These are phyloP conservation scores for Ophiocordyceps camponoti-leonardi DNA, from an alignment of 2,329 filamentous ascomycete genomes.

Conservation along the genomic window DNA sequence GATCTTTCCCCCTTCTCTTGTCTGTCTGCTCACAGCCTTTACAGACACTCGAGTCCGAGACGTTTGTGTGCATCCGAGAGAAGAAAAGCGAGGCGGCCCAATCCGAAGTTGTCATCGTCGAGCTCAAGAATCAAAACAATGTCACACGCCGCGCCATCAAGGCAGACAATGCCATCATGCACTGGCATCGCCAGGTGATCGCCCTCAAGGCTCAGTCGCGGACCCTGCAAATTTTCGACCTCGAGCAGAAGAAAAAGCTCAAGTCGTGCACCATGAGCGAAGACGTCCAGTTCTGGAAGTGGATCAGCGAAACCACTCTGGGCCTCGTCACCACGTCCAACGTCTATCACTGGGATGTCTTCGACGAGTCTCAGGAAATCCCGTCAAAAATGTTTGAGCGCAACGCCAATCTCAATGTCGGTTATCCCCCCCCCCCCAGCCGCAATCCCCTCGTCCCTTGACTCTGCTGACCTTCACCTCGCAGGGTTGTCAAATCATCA, in stretches of 20 bases:
- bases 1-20: background rate
- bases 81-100: slow-evolving; percentile 71
- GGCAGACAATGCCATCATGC: slow-evolving; percentile 99
- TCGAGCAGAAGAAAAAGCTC: slow-evolving; percentile 82
- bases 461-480: slow-evolving; percentile 4
- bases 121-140: slow-evolving; percentile 95
- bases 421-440: slow-evolving; percentile 17
- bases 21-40: background rate
- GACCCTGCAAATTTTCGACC: slow-evolving; percentile 95
- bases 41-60: slow-evolving; percentile 94
- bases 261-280: slow-evolving; percentile 95
- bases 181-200: slow-evolving; percentile 92
- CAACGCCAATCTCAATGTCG: slow-evolving; percentile 71
- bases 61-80: slow-evolving; percentile 91
- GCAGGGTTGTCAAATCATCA: slow-evolving; percentile 96
- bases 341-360: slow-evolving; percentile 97
- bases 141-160: slow-evolving; percentile 91
- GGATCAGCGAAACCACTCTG: slow-evolving; percentile 79
- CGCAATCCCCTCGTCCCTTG: background rate
- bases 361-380: slow-evolving; percentile 60
- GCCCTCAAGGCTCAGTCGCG: slow-evolving; percentile 86
- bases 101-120: slow-evolving; percentile 91
- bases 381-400: slow-evolving; percentile 90
- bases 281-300: slow-evolving; percentile 98
- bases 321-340: slow-evolving; percentile 81